phyloP scores from a whole-genome alignment of 2,329 filamentous ascomycete species.

The Colletotrichum sojae region DNA sequence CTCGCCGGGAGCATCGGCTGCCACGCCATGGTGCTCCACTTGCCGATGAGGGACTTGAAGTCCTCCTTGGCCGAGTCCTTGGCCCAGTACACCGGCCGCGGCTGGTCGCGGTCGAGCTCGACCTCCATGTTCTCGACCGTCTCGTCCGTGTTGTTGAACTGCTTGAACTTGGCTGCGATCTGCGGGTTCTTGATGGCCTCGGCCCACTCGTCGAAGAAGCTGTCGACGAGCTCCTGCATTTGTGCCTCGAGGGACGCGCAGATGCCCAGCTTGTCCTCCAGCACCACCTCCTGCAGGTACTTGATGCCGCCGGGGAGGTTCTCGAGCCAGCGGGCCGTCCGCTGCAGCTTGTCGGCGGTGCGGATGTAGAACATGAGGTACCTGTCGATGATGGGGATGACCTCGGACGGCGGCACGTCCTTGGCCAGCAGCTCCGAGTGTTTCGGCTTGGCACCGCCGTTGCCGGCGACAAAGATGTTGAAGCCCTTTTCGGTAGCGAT shows the following conservation, averaged over 20 bases:
- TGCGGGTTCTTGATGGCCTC: constrained; percentile 81
- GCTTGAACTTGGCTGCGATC: constrained; percentile 78
- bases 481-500: constrained; percentile 94
- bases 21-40: constrained; percentile 80
- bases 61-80: constrained; percentile 76
- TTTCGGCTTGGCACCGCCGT: constrained; percentile 87
- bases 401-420: constrained; percentile 86
- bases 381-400: constrained; percentile 87
- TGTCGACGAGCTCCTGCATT: constrained; percentile 87
- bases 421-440: constrained; percentile 89
- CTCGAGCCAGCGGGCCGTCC: constrained; percentile 91
- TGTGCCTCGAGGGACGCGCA: constrained; percentile 87
- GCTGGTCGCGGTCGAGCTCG: constrained; percentile 80
- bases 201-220: constrained; percentile 94
- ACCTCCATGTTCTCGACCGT: constrained; percentile 77
- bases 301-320: constrained; percentile 85
- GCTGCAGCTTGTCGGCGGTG: constrained; percentile 90
- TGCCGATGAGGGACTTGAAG: constrained; percentile 75
- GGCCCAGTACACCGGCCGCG: constrained; percentile 83
- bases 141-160: constrained; percentile 89
- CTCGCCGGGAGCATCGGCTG: constrained; percentile 81
- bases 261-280: constrained; percentile 90
- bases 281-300: constrained; percentile 85
- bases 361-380: constrained; percentile 96
- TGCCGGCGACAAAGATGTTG: constrained; percentile 92